These are phyloP conservation scores for Nyssa sinensis DNA, from an alignment of 148 eudicot genomes.

Conservation along the genomic window DNA sequence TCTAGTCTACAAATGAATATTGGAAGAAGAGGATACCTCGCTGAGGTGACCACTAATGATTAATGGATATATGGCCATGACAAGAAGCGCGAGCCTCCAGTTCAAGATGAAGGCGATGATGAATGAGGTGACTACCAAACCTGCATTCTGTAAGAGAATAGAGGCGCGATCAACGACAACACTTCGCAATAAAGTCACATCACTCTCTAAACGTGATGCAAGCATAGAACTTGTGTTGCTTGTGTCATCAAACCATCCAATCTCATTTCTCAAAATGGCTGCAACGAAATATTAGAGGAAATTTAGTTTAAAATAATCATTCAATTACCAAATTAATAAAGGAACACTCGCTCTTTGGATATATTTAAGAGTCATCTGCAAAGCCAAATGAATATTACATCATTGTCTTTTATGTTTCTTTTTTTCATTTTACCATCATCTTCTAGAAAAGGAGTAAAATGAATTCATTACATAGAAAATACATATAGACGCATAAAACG, in stretches of 20 bases:
- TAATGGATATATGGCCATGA: constrained; percentile 80
- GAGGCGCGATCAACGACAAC: constrained; percentile 81
- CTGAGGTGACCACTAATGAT: constrained; percentile 93
- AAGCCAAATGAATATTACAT: too few species aligned
- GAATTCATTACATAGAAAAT: too few species aligned
- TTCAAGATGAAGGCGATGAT: constrained; percentile 78
- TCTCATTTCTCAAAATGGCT: constrained; percentile 94
- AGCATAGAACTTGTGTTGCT: constrained; percentile 83
- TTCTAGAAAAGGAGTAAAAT: too few species aligned
- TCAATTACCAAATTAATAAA: background rate
- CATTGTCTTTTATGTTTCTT: too few species aligned
- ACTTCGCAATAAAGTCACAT: constrained; percentile 71
- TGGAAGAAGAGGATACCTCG: constrained; percentile 52
- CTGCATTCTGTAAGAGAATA: constrained; percentile 74
- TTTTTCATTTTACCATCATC: too few species aligned
- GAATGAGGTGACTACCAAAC: constrained; percentile 76
- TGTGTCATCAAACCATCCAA: constrained; percentile 89
- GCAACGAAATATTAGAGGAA: constrained; percentile 34
- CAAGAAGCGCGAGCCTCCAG: constrained; percentile 89
- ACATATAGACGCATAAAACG: too few species aligned
- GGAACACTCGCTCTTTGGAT: background rate
- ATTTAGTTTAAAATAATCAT: background rate
- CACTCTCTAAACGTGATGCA: constrained; percentile 88
- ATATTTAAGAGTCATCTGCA: background rate
- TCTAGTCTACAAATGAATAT: background rate